Evolutionary conservation across 2,329 filamentous ascomycete species (phyloP), one percentile per base, ranked within the genome.

Genomic region (Fonsecaea pedrosoi): DNA sequence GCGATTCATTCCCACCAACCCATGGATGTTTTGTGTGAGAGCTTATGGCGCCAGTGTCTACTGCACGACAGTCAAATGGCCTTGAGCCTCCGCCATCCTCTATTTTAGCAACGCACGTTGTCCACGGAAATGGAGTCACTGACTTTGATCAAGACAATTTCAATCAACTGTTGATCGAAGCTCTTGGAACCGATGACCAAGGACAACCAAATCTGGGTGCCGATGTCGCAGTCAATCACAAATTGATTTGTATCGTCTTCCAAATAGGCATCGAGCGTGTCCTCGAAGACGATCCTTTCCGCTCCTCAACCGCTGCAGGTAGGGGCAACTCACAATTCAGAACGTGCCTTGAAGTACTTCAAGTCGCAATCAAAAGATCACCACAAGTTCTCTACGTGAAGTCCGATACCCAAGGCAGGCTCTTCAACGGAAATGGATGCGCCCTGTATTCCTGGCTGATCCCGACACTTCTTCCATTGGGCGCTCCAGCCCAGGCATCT

Each of bases 61-160:
- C 40, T 62, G 65, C 53, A 56, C 65, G 69, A 59, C 64, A 53
- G 42, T n/a, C 62, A 6, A 71, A 71, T 69, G 69, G 68, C 65
- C 68, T 76, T 62, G 71, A 75, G 54, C 71, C 71, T 34, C 82
- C 82, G 62, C 87, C 88, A 45, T 90, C 92, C 12, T 97, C 94
- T 15, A 96, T 93, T 9, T 85, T 97, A 74, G 92, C 94, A 60
- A 92, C 92, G 12, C 92, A 96, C 78, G 88, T 97, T 65, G 92
- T 95, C 70, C 86, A 86, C 58, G 84, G 85, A 60, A 85, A 84
- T 69, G 87, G 85, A 54, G 85, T 86, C 61, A 85, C 86, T 73
- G 86, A 86, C 60, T 85, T 90, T 73, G 88, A 90, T 73, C 89
- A 87, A 66, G 87, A 89, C 72, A 90, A 92, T 58, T 89, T 97